These are phyloP conservation scores for Sordaria brevicollis DNA, from an alignment of 495 filamentous ascomycete genomes.

Conservation along the genomic window DNA sequence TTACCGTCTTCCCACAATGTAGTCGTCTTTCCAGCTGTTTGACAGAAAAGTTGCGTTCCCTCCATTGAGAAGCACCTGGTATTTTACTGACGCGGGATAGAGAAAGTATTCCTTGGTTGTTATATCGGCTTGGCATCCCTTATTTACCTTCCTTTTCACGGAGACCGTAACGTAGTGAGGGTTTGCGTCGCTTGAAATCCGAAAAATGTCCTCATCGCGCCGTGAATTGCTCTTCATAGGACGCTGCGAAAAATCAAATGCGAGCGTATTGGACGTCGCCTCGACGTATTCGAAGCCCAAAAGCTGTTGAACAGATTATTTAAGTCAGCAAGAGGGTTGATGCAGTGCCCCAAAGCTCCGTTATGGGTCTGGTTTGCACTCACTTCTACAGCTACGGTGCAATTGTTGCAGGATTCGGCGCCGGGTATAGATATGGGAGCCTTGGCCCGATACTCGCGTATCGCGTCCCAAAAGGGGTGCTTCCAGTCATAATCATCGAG, in stretches of 20 bases:
- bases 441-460: neutral
- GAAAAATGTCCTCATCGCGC: neutral
- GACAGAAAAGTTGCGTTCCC: neutral
- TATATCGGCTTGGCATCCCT: neutral
- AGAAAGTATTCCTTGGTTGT: neutral
- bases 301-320: neutral
- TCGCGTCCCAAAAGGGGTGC: neutral
- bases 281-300: neutral
- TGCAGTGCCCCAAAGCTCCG: neutral
- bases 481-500: neutral
- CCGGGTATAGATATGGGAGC: neutral
- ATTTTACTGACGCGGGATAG: neutral
- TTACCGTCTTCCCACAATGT: neutral
- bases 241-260: neutral
- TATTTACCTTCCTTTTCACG: neutral
- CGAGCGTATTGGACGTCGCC: neutral
- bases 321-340: neutral
- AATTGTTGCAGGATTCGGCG: neutral
- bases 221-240: neutral
- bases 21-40: neutral
- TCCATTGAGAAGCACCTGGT: neutral
- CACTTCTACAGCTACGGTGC: neutral
- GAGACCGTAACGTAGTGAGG: neutral
- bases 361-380: neutral
- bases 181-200: neutral